These are phyloP conservation scores for Parafenestella ontariensis DNA, from an alignment of 2,329 filamentous ascomycete genomes.

Conservation along the genomic window DNA sequence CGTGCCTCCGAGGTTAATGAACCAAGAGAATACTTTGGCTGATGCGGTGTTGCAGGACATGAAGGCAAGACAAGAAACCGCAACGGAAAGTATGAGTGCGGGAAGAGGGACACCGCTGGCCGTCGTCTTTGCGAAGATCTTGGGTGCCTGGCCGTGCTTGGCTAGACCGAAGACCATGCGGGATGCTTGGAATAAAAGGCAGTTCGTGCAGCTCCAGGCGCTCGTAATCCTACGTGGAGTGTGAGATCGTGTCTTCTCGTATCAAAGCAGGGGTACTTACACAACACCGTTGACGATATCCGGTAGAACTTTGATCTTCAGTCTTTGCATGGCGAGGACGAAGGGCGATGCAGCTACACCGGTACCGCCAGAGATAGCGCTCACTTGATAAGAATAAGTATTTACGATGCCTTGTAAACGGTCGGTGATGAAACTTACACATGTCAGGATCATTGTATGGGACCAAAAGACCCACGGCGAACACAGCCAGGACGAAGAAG, in stretches of 20 bases:
- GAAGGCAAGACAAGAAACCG: constrained; percentile 57
- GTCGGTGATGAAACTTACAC: no score
- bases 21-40: constrained; percentile 69
- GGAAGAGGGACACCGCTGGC: constrained; percentile 50
- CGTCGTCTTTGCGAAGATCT: constrained; percentile 55
- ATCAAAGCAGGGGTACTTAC: no score
- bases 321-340: no score
- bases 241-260: no score
- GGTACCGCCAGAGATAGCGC: no score
- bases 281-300: constrained; percentile 42
- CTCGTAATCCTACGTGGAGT: no score
- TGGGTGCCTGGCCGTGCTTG: constrained; percentile 59
- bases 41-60: constrained; percentile 54
- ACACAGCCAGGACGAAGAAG: constrained; percentile 58
- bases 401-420: no score
- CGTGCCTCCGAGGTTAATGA: constrained; percentile 70
- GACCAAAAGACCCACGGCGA: no score
- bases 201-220: constrained; percentile 72
- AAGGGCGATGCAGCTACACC: no score
- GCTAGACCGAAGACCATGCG: constrained; percentile 57
- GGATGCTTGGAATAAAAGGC: constrained; percentile 62
- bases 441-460: no score
- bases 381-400: no score
- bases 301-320: constrained; percentile 7
- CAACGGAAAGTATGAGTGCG: constrained; percentile 50